These are phyloP conservation scores for Calocybe gambosa DNA, from an alignment of 1,284 basidiomycete species.

Conservation along the genomic window DNA sequence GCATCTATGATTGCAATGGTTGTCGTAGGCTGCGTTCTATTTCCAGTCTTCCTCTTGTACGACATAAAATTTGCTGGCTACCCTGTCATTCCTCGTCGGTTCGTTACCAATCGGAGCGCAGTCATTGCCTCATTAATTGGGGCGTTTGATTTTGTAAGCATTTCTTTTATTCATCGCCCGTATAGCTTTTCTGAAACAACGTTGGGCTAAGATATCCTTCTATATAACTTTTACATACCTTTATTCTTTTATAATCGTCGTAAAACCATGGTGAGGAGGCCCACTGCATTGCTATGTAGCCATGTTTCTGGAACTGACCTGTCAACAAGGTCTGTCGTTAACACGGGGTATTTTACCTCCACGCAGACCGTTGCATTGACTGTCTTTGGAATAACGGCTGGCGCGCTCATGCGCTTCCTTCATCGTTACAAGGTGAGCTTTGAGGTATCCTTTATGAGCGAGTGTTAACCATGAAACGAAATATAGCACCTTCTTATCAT, in stretches of 20 bases:
- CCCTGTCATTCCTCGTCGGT: slow-evolving; percentile 50
- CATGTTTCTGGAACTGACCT: not conserved
- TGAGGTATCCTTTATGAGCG: not conserved
- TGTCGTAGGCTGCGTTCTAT: slow-evolving; percentile 38
- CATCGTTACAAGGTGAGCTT: slow-evolving; percentile 47
- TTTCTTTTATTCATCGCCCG: not conserved
- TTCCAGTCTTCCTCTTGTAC: slow-evolving; percentile 42
- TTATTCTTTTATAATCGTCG: slow-evolving; percentile 55
- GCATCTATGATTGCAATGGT: slow-evolving; percentile 55
- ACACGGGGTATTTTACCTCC: slow-evolving; percentile 50
- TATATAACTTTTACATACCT: slow-evolving; percentile 57
- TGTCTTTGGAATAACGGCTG: slow-evolving; percentile 58
- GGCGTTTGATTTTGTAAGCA: slow-evolving; percentile 61
- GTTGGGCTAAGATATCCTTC: slow-evolving; percentile 45
- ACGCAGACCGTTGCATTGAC: slow-evolving; percentile 59
- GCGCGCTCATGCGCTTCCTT: slow-evolving; percentile 47
- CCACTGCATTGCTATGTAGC: too few species aligned
- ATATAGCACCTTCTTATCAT: slow-evolving; percentile 51
- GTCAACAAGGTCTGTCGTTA: slow-evolving; percentile 38
- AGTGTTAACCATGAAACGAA: not conserved
- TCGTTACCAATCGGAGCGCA: slow-evolving; percentile 53
- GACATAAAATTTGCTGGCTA: slow-evolving; percentile 43
- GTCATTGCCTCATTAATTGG: slow-evolving; percentile 60
- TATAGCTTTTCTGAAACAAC: not conserved
- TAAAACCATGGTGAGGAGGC: slow-evolving; percentile 45